Conservation (phyloP, 2,329 filamentous ascomycete genomes). For the Phialophora tarda region DNA sequence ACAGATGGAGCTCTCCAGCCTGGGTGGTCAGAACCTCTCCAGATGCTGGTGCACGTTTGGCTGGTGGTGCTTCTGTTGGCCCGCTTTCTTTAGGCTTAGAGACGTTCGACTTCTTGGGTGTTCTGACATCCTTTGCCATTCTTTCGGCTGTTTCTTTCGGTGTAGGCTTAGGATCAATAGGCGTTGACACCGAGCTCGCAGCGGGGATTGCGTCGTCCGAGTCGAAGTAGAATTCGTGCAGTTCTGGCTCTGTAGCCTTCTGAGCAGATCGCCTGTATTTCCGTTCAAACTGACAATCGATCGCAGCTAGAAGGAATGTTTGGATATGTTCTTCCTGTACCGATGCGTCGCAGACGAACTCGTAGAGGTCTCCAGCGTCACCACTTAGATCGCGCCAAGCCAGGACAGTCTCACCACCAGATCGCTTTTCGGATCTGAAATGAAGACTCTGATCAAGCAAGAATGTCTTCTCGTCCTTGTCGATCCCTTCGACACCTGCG, state of each 20-base stretch:
- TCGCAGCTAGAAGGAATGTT: constrained; percentile 79
- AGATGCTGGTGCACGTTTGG: constrained; percentile 67
- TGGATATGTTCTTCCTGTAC: constrained; percentile 73
- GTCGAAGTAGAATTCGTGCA: constrained; percentile 80
- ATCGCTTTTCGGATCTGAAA: constrained; percentile 81
- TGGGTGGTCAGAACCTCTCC: constrained; percentile 76
- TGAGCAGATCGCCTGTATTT: constrained; percentile 84
- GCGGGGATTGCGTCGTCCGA: constrained; percentile 65
- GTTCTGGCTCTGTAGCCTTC: constrained; percentile 78
- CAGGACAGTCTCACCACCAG: constrained; percentile 81
- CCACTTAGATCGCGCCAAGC: constrained; percentile 96
- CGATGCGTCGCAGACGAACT: constrained; percentile 89
- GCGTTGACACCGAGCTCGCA: constrained; percentile 63
- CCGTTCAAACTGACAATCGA: constrained; percentile 96
- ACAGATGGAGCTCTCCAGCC: constrained; percentile 85
- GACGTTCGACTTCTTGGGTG: constrained; percentile 48
- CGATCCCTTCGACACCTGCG: constrained; percentile 75
- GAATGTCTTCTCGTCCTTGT: constrained; percentile 97
- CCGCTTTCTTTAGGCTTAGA: constrained; percentile 45
- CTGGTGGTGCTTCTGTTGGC: constrained; percentile 65
- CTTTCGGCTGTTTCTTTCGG: constrained; percentile 50
- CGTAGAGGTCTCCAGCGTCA: constrained; percentile 92
- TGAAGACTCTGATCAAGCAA: constrained; percentile 90
- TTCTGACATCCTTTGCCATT: constrained; percentile 54
- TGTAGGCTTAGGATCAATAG: constrained; percentile 47